Base-by-base conservation (phyloP, 331 rosid species). In the Acacia concinna region DNA sequence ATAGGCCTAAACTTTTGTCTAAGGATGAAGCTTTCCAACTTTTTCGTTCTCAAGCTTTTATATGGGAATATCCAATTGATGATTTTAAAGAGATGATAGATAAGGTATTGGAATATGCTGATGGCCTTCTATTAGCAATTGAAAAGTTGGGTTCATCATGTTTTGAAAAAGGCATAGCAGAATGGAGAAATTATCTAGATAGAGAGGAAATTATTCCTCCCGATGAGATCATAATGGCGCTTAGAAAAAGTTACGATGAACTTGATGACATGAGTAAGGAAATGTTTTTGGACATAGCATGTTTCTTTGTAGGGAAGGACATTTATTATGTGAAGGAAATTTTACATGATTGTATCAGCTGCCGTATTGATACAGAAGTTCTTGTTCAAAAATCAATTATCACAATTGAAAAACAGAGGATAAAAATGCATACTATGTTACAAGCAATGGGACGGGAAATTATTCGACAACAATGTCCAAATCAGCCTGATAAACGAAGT, bases 101-200 rank as follows among this genome's bases (percentile, higher is more conserved):
- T 27, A 65, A 62, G 8, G 41, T 57, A 27, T 28, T 78, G 0
- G 23, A 68, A 20, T 78, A 78, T 30, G 69, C 47, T 13, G 31
- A 78, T 38, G 6, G 59, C 5, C 76, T 38, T 52, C 76, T 60
- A 6, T 1, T 68, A 30, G 69, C 69, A 18, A 78, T 78, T 79
- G 28, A 0, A 28, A 23, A 2, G 6, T 1, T 71, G 54, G 41
- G 32, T 46, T 60, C 40, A 23, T 68, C 13, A 25, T n/a, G 68
- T 14, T 54, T 12, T 28, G 8, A 0, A 2, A 34, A 28, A 31
- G 11, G 13, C 18, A 2, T 1, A 1, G 3, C 1, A 13, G 15
- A 43, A 31, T 79, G 80, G 74, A 77, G 52, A 47, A 60, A 7
- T 47, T 14, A 31, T 6, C 18, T 76, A 8, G 27, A 23, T 15